These are phyloP conservation scores for Hymenoscyphus occultus DNA, from an alignment of 2,329 filamentous ascomycete genomes.

Conservation along the genomic window DNA sequence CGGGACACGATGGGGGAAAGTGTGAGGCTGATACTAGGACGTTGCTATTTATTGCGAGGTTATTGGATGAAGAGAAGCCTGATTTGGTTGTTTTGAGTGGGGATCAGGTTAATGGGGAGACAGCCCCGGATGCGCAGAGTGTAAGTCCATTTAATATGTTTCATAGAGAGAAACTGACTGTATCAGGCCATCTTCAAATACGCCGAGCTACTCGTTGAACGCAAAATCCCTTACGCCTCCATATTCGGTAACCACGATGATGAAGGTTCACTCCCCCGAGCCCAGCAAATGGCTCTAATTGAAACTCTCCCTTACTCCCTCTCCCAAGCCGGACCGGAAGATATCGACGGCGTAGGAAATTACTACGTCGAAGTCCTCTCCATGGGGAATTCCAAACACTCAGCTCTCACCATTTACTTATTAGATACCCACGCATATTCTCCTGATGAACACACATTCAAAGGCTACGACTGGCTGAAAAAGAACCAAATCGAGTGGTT, in stretches of 20 bases:
- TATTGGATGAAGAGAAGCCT: constrained; percentile 90
- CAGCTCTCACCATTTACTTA: constrained; percentile 89
- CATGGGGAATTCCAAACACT: constrained; percentile 75
- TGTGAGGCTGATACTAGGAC: constrained; percentile 93
- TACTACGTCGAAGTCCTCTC: constrained; percentile 90
- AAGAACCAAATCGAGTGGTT: constrained; percentile 95
- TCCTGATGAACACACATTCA: constrained; percentile 80
- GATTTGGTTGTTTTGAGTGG: constrained; percentile 89
- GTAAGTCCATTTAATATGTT: constrained; percentile 43
- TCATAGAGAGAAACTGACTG: neutral
- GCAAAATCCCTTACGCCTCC: constrained; percentile 85
- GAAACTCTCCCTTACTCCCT: constrained; percentile 87
- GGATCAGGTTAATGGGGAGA: constrained; percentile 94
- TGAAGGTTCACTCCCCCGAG: constrained; percentile 70
- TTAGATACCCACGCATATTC: constrained; percentile 92
- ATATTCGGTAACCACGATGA: constrained; percentile 99
- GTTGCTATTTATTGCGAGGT: constrained; percentile 77
- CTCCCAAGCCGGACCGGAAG: constrained; percentile 75
- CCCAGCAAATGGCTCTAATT: constrained; percentile 79
- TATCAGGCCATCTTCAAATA: constrained; percentile 85
- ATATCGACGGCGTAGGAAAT: constrained; percentile 89
- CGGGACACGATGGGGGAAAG: constrained; percentile 65
- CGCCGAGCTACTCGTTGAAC: constrained; percentile 76
- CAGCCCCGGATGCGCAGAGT: constrained; percentile 84
- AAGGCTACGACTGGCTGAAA: constrained; percentile 98